Base-by-base conservation (phyloP, 352 stramenopile genomes). In the Phytopythium boreale region DNA sequence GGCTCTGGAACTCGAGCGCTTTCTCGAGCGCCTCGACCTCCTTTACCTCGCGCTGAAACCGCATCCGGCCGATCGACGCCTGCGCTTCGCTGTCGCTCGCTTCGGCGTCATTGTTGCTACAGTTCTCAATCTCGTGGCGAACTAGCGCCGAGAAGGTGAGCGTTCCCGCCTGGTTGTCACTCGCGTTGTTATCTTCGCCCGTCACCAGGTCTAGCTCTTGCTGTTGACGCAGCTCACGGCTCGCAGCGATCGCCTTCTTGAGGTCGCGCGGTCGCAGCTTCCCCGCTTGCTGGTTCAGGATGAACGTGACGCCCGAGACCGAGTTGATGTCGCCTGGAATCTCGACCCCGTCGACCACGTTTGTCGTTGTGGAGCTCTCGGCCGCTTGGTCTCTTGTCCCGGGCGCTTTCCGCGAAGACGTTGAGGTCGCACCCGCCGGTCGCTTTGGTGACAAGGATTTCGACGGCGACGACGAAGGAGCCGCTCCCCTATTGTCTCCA, bases 211-310 rank as follows among this genome's bases (percentile, higher is more conserved):
- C 87, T 31, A n/a, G n/a, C n/a, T 89, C 69, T 51, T 86, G 78
- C 61, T 96, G 86, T 26, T 79, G 73, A 51, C 75, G 77, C 26
- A 95, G 72, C 26, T 74, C 69, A 26, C 87, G 84, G 43, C 92
- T 93, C 26, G 82, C 75, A 29, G 90, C 79, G 55, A 97, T 96
- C 12, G 88, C 87, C 44, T 86, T 84, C 70, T 97, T 96, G 12
- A 97, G 75, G 53, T 97, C 88, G 65, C 96, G 96, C 10, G 87
- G 89, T 37, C 94, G 94, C 34, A 97, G 74, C 61, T 97, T 97
- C 0, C 90, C 89, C 0, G 81, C 71, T 61, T 96, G 77, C 74
- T 97, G 90, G 39, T 90, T 97, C 22, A 97, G 69, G 4, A 97
- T 74, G 66, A 93, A 96, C 62, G 81, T 96, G 58, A 92, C 85